A percentile compares a stretch with the other conserved stretches of the same genome.
Evolutionary conservation across 495 filamentous ascomycete genomes (phyloP).

Genomic region (Aspergillus sclerotioniger): DNA sequence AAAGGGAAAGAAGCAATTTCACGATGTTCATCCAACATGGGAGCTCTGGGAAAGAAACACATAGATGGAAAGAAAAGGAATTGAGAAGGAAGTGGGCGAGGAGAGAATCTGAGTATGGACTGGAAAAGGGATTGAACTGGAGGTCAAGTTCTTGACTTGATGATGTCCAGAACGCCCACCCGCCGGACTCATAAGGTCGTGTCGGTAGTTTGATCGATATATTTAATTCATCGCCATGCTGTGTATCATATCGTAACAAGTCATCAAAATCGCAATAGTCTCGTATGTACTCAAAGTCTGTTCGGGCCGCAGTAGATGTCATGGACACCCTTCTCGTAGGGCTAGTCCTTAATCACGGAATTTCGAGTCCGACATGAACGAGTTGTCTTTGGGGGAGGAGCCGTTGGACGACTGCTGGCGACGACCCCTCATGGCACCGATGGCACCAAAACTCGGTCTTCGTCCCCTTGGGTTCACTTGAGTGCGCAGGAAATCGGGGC

Average conservation of each 20-base stretch:
- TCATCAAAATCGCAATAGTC: no score
- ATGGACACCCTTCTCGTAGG: neutral
- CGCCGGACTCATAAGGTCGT: neutral
- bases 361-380: constrained; percentile 11
- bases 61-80: constrained; percentile 3
- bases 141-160: no score
- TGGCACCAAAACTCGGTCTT: constrained; percentile 9
- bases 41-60: neutral
- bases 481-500: constrained; percentile 13
- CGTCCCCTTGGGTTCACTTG: constrained; percentile 9
- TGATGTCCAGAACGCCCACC: neutral
- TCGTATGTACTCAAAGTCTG: no score
- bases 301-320: no score
- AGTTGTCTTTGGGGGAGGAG: constrained; percentile 20
- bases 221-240: constrained; percentile 2
- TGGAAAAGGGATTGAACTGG: no score
- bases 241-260: neutral
- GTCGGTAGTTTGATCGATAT: neutral
- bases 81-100: constrained; percentile 8
- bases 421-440: constrained; percentile 16
- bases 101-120: neutral
- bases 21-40: neutral
- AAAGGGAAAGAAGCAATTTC: no score
- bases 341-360: neutral
- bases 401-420: constrained; percentile 19